A percentile compares a stretch with the other conserved stretches of the same genome.
phyloP scores from a whole-genome alignment of 768 basidiomycete genomes.

The Russula abietina region DNA sequence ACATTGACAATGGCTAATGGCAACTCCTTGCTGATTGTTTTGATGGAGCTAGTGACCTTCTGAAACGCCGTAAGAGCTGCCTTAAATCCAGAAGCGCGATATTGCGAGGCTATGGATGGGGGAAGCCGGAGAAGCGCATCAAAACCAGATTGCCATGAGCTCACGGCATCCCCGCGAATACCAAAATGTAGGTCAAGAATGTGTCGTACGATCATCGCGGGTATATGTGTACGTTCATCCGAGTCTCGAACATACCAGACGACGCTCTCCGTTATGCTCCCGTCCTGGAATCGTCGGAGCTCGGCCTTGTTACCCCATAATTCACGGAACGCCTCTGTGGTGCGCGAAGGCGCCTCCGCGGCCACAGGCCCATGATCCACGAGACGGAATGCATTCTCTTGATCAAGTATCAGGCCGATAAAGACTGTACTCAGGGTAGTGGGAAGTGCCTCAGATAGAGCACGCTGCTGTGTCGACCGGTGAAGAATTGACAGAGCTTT shows the following conservation, averaged over 20 bases:
- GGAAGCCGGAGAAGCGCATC: constrained; percentile 57
- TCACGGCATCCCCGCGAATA: constrained; percentile 46
- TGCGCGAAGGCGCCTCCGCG: constrained; percentile 48
- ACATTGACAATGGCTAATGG: constrained; percentile 75
- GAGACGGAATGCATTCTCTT: constrained; percentile 68
- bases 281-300: constrained; percentile 92
- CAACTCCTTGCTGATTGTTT: constrained; percentile 60
- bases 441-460: constrained; percentile 50
- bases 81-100: constrained; percentile 53
- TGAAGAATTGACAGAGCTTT: constrained; percentile 59
- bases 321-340: constrained; percentile 58
- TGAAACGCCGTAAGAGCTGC: constrained; percentile 77
- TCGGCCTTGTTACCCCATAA: constrained; percentile 93
- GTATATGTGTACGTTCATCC: constrained; percentile 77
- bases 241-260: constrained; percentile 86
- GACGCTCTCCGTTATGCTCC: constrained; percentile 86
- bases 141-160: constrained; percentile 53
- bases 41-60: constrained; percentile 65
- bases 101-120: constrained; percentile 42
- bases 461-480: constrained; percentile 40
- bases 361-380: constrained; percentile 90
- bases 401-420: constrained; percentile 72
- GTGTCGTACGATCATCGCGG: constrained; percentile 65
- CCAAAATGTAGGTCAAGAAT: constrained; percentile 72
- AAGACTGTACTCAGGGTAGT: constrained; percentile 46